Evolutionary conservation across 352 stramenopile genomes (phyloP).

Genomic region (Phytophthora palmivora): DNA sequence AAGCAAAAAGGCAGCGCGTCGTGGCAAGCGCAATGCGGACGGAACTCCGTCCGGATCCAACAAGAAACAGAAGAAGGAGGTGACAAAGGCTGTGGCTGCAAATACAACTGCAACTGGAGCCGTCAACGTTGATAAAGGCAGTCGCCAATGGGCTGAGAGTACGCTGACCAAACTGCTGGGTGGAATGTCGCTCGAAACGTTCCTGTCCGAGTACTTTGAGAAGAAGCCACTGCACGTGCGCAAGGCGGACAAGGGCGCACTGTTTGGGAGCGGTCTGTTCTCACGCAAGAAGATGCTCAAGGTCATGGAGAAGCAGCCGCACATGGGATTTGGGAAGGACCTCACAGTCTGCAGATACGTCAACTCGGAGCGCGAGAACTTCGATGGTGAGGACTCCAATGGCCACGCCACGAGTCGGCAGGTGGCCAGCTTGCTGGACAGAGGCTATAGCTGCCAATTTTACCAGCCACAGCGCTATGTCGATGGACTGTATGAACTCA

Average conservation of each 20-base stretch:
- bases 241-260: constrained; percentile 49
- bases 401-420: constrained; percentile 57
- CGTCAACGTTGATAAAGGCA: constrained; percentile 21
- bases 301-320: constrained; percentile 57
- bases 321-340: constrained; percentile 67
- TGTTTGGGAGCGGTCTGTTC: constrained; percentile 74
- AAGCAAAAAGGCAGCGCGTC: constrained; percentile 51
- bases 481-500: constrained; percentile 76
- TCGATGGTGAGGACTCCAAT: constrained; percentile 61
- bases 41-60: constrained; percentile 23
- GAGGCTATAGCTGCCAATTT: constrained; percentile 88
- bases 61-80: constrained; percentile 52
- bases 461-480: constrained; percentile 89
- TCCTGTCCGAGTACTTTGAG: constrained; percentile 83
- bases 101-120: not conserved
- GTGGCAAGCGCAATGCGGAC: constrained; percentile 50
- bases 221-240: constrained; percentile 84
- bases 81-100: constrained; percentile 6
- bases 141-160: constrained; percentile 34
- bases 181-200: constrained; percentile 65
- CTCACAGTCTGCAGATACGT: constrained; percentile 84
- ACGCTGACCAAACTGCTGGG: constrained; percentile 63
- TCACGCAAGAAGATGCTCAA: constrained; percentile 74
- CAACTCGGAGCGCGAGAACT: constrained; percentile 72
- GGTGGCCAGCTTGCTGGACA: constrained; percentile 66